A percentile compares a stretch with the other conserved stretches of the same genome.
These are phyloP conservation scores for Mycena venus DNA, from an alignment of 768 basidiomycete species.

Conservation along the genomic window DNA sequence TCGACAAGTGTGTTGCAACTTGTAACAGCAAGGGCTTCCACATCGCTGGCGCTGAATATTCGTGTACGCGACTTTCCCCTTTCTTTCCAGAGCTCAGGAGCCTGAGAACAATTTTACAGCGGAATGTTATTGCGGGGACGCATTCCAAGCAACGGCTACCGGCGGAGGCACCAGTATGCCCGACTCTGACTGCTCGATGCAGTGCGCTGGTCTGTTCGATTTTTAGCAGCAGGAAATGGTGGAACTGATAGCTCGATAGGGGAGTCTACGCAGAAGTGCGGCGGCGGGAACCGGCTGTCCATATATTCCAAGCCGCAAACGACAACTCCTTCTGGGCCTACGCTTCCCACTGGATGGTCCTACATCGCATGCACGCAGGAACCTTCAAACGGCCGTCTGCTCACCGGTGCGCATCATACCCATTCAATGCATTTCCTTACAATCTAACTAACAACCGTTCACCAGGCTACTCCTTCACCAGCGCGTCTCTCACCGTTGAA, in stretches of 20 bases:
- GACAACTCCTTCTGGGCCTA: slow-evolving; percentile 6
- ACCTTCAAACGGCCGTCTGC: neutral
- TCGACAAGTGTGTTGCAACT: slow-evolving; percentile 29
- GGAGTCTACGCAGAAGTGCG: slow-evolving; percentile 24
- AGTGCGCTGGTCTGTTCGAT: slow-evolving; percentile 7
- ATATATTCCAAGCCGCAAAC: neutral
- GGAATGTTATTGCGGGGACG: slow-evolving; percentile 25
- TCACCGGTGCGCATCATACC: neutral
- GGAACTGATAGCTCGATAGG: neutral
- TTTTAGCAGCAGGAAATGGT: neutral
- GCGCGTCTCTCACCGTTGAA: slow-evolving; percentile 18
- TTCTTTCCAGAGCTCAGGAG: neutral
- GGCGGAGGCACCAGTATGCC: slow-evolving; percentile 10
- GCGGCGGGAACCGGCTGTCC: slow-evolving; percentile 1
- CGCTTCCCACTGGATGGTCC: slow-evolving; percentile 13
- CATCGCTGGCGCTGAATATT: slow-evolving; percentile 23
- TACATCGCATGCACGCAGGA: slow-evolving; percentile 25
- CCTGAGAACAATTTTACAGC: neutral
- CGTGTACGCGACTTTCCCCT: neutral
- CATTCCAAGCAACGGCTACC: slow-evolving; percentile 11
- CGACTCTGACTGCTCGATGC: slow-evolving; percentile 11
- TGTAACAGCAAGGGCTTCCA: slow-evolving; percentile 19
- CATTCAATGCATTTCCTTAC: no score
- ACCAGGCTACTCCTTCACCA: slow-evolving; percentile 18
- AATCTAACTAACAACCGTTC: no score